Percentiles rank a stretch among this genome's conserved stretches.
These are phyloP conservation scores for Cyanodermella asteris DNA, from an alignment of 2,329 filamentous ascomycete genomes.

Conservation along the genomic window DNA sequence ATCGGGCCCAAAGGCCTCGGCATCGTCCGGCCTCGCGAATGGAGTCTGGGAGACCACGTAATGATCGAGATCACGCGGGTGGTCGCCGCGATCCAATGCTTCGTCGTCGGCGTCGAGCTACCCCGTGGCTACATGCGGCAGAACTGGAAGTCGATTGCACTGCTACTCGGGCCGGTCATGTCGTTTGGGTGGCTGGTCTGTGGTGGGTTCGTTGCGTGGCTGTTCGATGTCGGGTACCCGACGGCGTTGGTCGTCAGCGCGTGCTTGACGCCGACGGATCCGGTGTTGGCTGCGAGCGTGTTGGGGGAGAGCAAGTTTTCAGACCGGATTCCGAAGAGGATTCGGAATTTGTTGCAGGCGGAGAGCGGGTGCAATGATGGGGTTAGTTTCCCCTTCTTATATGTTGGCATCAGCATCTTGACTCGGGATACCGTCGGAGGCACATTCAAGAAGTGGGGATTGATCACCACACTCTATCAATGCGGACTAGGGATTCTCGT, in stretches of 20 bases:
- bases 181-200: slow-evolving; percentile 38
- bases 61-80: slow-evolving; percentile 79
- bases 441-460: slow-evolving; percentile 28
- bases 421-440: slow-evolving; percentile 16
- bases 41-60: slow-evolving; percentile 70
- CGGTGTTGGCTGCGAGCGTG: slow-evolving; percentile 31
- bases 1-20: slow-evolving; percentile 71
- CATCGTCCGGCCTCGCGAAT: slow-evolving; percentile 51
- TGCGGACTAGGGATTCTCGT: slow-evolving; percentile 26
- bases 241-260: slow-evolving; percentile 30
- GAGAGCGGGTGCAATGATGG: slow-evolving; percentile 35
- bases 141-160: slow-evolving; percentile 28
- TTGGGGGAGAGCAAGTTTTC: slow-evolving; percentile 32
- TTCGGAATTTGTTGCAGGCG: slow-evolving; percentile 29
- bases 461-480: slow-evolving; percentile 33
- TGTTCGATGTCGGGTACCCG: slow-evolving; percentile 24
- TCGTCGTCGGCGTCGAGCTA: slow-evolving; percentile 75
- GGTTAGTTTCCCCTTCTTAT: slow-evolving; percentile 34
- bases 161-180: slow-evolving; percentile 31
- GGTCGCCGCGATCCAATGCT: slow-evolving; percentile 79
- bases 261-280: slow-evolving; percentile 34
- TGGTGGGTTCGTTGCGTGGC: slow-evolving; percentile 21
- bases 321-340: slow-evolving; percentile 26
- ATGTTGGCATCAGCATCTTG: slow-evolving; percentile 26
- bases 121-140: slow-evolving; percentile 44